Evolutionary conservation across 1,284 basidiomycete genomes (phyloP).

Genomic region (Cutaneotrichosporon cavernicola): DNA sequence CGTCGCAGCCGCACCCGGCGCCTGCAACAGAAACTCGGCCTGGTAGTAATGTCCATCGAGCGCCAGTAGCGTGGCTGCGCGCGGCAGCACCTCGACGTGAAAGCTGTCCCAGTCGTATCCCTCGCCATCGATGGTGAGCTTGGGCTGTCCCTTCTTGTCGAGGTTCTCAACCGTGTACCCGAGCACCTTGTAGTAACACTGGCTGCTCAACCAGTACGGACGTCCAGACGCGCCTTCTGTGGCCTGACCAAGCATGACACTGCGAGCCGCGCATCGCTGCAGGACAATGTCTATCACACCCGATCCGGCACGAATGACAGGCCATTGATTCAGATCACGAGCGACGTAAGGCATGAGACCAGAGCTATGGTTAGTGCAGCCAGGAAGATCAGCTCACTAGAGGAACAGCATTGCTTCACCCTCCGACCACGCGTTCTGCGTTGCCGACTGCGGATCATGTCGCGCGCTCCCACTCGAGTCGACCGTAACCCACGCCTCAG

Average conservation of each 20-base stretch:
- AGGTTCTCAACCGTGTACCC: slow-evolving; percentile 73
- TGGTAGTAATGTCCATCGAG: slow-evolving; percentile 62
- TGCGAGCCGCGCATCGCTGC: slow-evolving; percentile 66
- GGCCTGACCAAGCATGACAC: slow-evolving; percentile 62
- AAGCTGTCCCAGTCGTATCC: slow-evolving; percentile 73
- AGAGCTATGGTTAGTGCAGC: slow-evolving; percentile 28
- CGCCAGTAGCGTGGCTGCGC: slow-evolving; percentile 69
- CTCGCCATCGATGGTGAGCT: slow-evolving; percentile 70
- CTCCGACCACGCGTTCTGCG: slow-evolving; percentile 60
- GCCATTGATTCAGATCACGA: slow-evolving; percentile 82
- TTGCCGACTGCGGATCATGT: neutral
- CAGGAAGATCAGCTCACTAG: slow-evolving; percentile 52
- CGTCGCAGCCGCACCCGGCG: neutral
- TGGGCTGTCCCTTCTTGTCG: slow-evolving; percentile 59
- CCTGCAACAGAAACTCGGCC: slow-evolving; percentile 34
- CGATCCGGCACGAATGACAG: slow-evolving; percentile 72
- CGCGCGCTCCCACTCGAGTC: slow-evolving; percentile 22
- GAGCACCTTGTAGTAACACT: slow-evolving; percentile 68
- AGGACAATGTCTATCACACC: slow-evolving; percentile 75
- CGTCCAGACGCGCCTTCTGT: slow-evolving; percentile 68
- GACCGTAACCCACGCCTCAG: slow-evolving; percentile 46
- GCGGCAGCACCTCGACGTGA: slow-evolving; percentile 76
- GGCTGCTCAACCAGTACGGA: slow-evolving; percentile 64
- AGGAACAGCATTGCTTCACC: slow-evolving; percentile 70
- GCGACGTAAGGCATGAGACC: slow-evolving; percentile 56